phyloP scores from a whole-genome alignment of 805 yeast genomes.

The Pichia pseudocactophila region DNA sequence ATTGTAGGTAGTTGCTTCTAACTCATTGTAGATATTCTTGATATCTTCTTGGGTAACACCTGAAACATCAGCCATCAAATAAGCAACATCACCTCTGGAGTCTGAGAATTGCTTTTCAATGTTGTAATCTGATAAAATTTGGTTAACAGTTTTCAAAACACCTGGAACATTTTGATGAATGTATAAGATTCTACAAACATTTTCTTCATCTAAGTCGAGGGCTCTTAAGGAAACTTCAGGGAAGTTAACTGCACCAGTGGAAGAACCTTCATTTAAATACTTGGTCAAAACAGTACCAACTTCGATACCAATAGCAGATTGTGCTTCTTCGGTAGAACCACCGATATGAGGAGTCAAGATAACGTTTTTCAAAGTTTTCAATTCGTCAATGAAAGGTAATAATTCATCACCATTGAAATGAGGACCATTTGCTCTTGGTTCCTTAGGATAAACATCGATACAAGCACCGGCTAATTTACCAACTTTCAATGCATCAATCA shows the following conservation, averaged over 20 bases:
- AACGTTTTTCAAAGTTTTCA: slow-evolving; percentile 74
- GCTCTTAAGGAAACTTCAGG: slow-evolving; percentile 94
- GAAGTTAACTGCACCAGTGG: slow-evolving; percentile 95
- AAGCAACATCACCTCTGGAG: slow-evolving; percentile 91
- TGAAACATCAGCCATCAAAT: slow-evolving; percentile 94
- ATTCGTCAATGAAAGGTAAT: slow-evolving; percentile 78
- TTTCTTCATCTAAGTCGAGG: slow-evolving; percentile 75
- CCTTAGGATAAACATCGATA: slow-evolving; percentile 90
- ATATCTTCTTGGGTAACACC: slow-evolving; percentile 78
- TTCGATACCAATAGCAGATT: slow-evolving; percentile 93
- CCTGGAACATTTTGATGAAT: slow-evolving; percentile 98
- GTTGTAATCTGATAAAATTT: slow-evolving; percentile 87
- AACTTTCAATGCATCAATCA: slow-evolving; percentile 81
- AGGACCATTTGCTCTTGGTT: slow-evolving; percentile 95
- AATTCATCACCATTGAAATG: slow-evolving; percentile 55
- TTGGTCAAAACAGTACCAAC: slow-evolving; percentile 79
- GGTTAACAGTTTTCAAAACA: slow-evolving; percentile 94
- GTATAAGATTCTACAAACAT: slow-evolving; percentile 87
- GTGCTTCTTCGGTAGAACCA: slow-evolving; percentile 99
- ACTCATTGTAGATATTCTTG: slow-evolving; percentile 72
- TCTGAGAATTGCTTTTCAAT: slow-evolving; percentile 98
- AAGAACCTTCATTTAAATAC: slow-evolving; percentile 92
- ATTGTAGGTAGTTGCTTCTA: slow-evolving; percentile 84
- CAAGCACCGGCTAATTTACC: slow-evolving; percentile 98
- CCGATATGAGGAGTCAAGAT: slow-evolving; percentile 97